Conservation (phyloP, 2,329 filamentous ascomycete species). For the Fusarium robinianum region DNA sequence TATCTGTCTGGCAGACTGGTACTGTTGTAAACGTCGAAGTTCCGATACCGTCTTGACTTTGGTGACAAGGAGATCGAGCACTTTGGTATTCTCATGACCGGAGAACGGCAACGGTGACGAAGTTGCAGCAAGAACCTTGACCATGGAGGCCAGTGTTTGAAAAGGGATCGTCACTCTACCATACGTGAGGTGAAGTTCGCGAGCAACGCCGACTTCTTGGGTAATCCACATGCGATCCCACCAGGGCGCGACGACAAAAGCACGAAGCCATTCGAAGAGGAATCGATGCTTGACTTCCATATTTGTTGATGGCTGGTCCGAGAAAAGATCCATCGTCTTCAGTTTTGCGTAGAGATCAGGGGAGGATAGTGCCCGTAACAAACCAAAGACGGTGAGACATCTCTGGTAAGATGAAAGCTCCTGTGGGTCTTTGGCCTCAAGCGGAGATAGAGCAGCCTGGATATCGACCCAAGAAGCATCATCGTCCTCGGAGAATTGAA, state of each 20-base stretch:
- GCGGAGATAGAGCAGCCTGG: conserved; percentile 3
- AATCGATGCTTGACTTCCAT: conserved; percentile 17
- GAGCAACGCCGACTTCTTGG: conserved; percentile 26
- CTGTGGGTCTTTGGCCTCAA: conserved; percentile 1
- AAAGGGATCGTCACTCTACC: conserved; percentile 21
- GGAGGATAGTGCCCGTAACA: conserved; percentile 16
- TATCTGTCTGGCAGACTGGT: conserved; percentile 8
- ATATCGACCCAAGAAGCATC: conserved; percentile 9
- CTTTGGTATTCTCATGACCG: conserved; percentile 16
- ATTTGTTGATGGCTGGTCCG: not conserved
- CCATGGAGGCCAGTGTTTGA: conserved; percentile 1
- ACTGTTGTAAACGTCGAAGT: conserved; percentile 17
- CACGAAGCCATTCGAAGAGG: conserved; percentile 28
- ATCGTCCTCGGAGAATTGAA: conserved; percentile 11
- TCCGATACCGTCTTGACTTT: conserved; percentile 19
- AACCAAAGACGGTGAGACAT: conserved; percentile 15
- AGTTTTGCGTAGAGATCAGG: conserved; percentile 1
- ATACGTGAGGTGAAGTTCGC: conserved; percentile 20
- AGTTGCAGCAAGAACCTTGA: not conserved
- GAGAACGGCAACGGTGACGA: not conserved
- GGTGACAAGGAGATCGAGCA: conserved; percentile 14
- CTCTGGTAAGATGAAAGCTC: conserved; percentile 13
- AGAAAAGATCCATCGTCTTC: conserved; percentile 11
- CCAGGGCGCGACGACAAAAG: conserved; percentile 25
- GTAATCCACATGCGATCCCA: conserved; percentile 33